Conservation (phyloP, 2,329 filamentous ascomycete species). For the Thielaviopsis populi region DNA sequence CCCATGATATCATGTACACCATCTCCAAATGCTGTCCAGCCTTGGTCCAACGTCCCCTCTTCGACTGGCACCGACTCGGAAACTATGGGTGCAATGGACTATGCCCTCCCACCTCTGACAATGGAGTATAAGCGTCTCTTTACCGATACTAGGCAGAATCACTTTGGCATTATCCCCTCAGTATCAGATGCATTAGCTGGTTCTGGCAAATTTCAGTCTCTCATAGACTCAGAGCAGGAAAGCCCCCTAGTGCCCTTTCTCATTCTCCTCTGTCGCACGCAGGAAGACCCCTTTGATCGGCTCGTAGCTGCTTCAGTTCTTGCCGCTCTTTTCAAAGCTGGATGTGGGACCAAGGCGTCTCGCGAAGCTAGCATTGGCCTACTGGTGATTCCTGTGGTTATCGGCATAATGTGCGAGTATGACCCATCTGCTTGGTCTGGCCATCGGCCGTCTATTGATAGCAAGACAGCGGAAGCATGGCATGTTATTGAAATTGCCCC, state of each 20-base stretch:
- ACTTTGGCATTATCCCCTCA: background rate
- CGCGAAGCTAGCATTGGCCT: slow-evolving; percentile 50
- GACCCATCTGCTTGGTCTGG: background rate
- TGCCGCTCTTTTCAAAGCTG: slow-evolving; percentile 52
- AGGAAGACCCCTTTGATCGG: slow-evolving; percentile 39
- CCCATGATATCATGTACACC: slow-evolving; percentile 36
- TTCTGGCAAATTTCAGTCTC: background rate
- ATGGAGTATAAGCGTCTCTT: slow-evolving; percentile 9
- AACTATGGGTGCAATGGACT: slow-evolving; percentile 44
- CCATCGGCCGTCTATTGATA: background rate
- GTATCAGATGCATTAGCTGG: background rate
- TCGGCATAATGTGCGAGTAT: slow-evolving; percentile 39
- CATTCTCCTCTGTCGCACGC: slow-evolving; percentile 44
- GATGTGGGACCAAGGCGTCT: slow-evolving; percentile 43
- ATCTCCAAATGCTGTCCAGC: background rate
- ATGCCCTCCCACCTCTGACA: slow-evolving; percentile 44
- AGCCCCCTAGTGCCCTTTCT: slow-evolving; percentile 61
- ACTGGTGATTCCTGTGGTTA: slow-evolving; percentile 54
- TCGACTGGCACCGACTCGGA: slow-evolving; percentile 10
- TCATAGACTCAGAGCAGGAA: slow-evolving; percentile 41
- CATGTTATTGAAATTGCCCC: slow-evolving; percentile 56
- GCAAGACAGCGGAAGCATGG: slow-evolving; percentile 27
- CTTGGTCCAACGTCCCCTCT: slow-evolving; percentile 5
- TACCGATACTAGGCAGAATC: background rate
- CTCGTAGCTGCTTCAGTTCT: slow-evolving; percentile 56